Conservation (phyloP, 2,329 filamentous ascomycete genomes). For the Fusarium sarcochroum region DNA sequence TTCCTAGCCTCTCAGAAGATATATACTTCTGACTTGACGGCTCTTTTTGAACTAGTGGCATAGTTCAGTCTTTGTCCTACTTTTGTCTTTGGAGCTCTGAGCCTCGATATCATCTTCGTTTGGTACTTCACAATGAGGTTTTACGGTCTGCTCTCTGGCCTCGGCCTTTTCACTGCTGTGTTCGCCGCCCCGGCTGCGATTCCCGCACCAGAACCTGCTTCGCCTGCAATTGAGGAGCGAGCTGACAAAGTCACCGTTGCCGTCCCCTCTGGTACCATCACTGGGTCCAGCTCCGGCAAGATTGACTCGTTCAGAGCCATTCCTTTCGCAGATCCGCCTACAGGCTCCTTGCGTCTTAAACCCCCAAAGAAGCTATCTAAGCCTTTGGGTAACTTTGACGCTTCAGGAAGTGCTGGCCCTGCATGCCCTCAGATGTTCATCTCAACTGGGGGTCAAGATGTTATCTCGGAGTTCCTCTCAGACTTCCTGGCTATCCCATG, state of each 20-base stretch:
- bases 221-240: constrained; percentile 57
- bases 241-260: constrained; percentile 65
- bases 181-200: constrained; percentile 40
- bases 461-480: constrained; percentile 62
- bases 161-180: constrained; percentile 35
- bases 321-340: constrained; percentile 79
- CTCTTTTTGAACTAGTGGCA: constrained; percentile 1
- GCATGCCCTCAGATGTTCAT: constrained; percentile 82
- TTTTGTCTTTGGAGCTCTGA: not conserved
- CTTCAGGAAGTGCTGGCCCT: constrained; percentile 65
- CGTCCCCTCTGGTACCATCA: constrained; percentile 69
- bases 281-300: constrained; percentile 59
- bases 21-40: constrained; percentile 1
- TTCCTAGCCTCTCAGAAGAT: not conserved
- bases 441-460: constrained; percentile 60
- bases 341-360: constrained; percentile 75
- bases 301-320: constrained; percentile 82
- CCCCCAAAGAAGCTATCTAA: constrained; percentile 73
- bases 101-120: not conserved
- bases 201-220: constrained; percentile 33
- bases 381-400: constrained; percentile 72
- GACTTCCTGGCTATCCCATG: constrained; percentile 68
- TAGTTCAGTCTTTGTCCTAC: constrained; percentile 10
- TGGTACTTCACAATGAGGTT: constrained; percentile 38
- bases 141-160: constrained; percentile 22